phyloP scores from a whole-genome alignment of 257 asterid genomes.

The Scutellaria minor region DNA sequence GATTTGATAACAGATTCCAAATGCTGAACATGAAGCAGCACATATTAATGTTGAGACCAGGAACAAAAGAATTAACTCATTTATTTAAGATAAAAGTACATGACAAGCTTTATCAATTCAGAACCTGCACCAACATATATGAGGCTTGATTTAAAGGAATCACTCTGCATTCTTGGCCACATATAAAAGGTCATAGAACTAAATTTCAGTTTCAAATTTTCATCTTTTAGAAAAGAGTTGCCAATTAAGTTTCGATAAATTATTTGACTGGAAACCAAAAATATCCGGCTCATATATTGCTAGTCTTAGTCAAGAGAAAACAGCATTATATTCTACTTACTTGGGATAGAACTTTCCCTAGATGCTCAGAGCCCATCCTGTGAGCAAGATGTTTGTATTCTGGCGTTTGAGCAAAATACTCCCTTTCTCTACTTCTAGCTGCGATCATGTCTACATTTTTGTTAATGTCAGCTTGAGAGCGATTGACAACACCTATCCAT shows the following conservation, averaged over 20 bases:
- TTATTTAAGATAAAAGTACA: slow-evolving; percentile 1
- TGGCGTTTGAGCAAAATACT: slow-evolving; percentile 65
- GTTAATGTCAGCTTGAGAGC: slow-evolving; percentile 82
- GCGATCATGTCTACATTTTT: slow-evolving; percentile 85
- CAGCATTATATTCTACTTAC: slow-evolving; percentile 43
- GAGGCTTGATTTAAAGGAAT: slow-evolving; percentile 6
- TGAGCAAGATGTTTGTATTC: slow-evolving; percentile 65
- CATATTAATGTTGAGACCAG: slow-evolving; percentile 21
- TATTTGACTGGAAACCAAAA: slow-evolving; percentile 10
- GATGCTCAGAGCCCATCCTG: slow-evolving; percentile 87
- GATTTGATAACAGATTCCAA: slow-evolving; percentile 80
- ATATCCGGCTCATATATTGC: background rate
- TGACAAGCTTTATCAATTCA: slow-evolving; percentile 17
- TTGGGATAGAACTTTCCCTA: slow-evolving; percentile 72
- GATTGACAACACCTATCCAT: slow-evolving; percentile 90
- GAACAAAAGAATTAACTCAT: slow-evolving; percentile 16
- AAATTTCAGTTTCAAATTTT: background rate
- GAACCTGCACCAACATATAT: slow-evolving; percentile 9
- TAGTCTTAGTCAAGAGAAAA: background rate
- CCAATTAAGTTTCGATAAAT: background rate
- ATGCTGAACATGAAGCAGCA: slow-evolving; percentile 51
- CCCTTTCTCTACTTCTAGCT: slow-evolving; percentile 75
- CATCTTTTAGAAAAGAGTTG: background rate
- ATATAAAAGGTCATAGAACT: background rate
- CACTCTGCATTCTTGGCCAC: slow-evolving; percentile 16